phyloP scores from a whole-genome alignment of 495 filamentous ascomycete species.

The Evernia prunastri region DNA sequence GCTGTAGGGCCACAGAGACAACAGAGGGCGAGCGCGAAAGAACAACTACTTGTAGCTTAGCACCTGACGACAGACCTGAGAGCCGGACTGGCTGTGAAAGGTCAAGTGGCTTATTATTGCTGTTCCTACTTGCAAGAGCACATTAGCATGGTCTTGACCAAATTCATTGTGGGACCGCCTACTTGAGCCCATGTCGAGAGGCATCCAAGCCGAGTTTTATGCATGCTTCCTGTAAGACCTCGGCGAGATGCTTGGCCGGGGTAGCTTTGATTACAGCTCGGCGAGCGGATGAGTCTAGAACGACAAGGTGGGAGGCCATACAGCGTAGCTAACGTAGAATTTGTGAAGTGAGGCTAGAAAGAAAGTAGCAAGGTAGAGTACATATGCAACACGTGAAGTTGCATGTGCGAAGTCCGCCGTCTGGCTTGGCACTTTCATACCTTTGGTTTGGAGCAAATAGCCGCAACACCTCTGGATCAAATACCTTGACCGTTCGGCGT shows the following conservation, averaged over 20 bases:
- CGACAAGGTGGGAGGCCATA: slow-evolving; percentile 87
- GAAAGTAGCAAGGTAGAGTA: too few relatives aligned
- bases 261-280: slow-evolving; percentile 74
- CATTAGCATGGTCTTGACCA: neutral
- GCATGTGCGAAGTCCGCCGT: neutral
- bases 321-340: slow-evolving; percentile 19
- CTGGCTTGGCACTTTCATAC: too few relatives aligned
- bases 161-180: slow-evolving; percentile 27
- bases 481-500: neutral
- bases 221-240: slow-evolving; percentile 82
- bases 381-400: too few relatives aligned
- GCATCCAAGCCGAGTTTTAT: slow-evolving; percentile 63
- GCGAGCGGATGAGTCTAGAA: slow-evolving; percentile 69
- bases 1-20: slow-evolving; percentile 77
- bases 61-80: slow-evolving; percentile 75
- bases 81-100: slow-evolving; percentile 79
- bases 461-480: neutral
- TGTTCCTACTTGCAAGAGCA: neutral
- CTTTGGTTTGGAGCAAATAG: too few relatives aligned
- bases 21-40: slow-evolving; percentile 73
- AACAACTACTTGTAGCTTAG: slow-evolving; percentile 87
- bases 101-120: slow-evolving; percentile 73
- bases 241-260: slow-evolving; percentile 69
- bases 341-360: neutral
- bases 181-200: slow-evolving; percentile 79